Conservation (phyloP, 768 basidiomycete species). For the Fomitopsis pulvina region DNA sequence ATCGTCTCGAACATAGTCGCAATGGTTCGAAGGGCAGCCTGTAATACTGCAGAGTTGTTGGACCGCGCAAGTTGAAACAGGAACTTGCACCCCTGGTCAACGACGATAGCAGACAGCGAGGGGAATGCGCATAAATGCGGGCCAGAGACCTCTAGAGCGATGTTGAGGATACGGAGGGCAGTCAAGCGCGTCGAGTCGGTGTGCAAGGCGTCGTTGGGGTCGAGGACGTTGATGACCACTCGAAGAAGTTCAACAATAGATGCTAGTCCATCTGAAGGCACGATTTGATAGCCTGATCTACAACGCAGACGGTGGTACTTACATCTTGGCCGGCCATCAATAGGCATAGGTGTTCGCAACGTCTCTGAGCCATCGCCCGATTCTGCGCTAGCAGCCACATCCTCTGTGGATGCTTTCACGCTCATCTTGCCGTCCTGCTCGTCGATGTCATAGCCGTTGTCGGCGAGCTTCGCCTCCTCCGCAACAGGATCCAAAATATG, state of each 20-base stretch:
- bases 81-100: conserved; percentile 92
- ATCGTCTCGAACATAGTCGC: conserved; percentile 86
- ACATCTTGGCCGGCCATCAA: conserved; percentile 3
- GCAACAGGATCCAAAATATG: conserved; percentile 51
- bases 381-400: neutral
- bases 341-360: neutral
- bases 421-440: conserved; percentile 59
- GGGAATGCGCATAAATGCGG: conserved; percentile 68
- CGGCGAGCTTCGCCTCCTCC: conserved; percentile 62
- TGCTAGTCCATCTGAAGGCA: conserved; percentile 70
- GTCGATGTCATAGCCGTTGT: conserved; percentile 41
- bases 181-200: conserved; percentile 93
- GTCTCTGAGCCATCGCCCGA: neutral
- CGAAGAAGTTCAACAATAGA: conserved; percentile 90
- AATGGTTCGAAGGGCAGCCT: conserved; percentile 76
- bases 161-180: conserved; percentile 81
- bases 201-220: conserved; percentile 91
- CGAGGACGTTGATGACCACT: conserved; percentile 90
- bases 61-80: conserved; percentile 95
- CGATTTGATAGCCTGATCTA: neutral
- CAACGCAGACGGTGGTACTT: conserved; percentile 1
- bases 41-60: conserved; percentile 75
- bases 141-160: conserved; percentile 83
- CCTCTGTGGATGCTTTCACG: conserved; percentile 28
- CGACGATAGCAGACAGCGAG: conserved; percentile 67